Conservation (phyloP, 2,329 filamentous ascomycete genomes). For the Anthostomella pinea region DNA sequence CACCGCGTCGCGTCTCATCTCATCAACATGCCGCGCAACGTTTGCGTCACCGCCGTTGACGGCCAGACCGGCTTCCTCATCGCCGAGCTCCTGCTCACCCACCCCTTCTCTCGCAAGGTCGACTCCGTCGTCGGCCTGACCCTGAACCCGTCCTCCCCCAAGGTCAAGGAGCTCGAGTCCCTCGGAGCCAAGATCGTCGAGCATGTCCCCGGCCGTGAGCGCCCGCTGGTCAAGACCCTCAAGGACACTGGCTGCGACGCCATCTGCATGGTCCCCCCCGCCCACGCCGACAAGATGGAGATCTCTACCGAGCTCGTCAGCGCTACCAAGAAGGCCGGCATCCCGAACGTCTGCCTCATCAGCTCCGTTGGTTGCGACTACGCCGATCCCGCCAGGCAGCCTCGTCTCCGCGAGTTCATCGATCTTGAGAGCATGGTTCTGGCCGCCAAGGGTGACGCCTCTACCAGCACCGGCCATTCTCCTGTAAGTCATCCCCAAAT, state of each 20-base stretch:
- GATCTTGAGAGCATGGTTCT: conserved; percentile 45
- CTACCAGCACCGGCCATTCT: conserved; percentile 37
- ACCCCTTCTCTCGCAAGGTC: conserved; percentile 42
- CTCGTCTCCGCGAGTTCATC: conserved; percentile 48
- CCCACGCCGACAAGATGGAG: conserved; percentile 44
- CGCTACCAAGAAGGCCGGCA: conserved; percentile 42
- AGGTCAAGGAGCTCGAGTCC: conserved; percentile 38
- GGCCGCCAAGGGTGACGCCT: conserved; percentile 41
- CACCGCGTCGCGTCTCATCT: too few relatives aligned
- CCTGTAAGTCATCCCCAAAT: too few relatives aligned
- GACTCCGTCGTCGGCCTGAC: conserved; percentile 40
- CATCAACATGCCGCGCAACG: conserved; percentile 42
- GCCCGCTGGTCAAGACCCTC: conserved; percentile 37
- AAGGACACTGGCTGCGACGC: conserved; percentile 44
- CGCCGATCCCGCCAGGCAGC: conserved; percentile 46
- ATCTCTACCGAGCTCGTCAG: conserved; percentile 43
- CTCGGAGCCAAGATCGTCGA: conserved; percentile 42
- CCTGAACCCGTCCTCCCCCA: conserved; percentile 36
- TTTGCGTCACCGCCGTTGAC: conserved; percentile 47
- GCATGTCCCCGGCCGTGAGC: conserved; percentile 40
- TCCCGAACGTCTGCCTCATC: conserved; percentile 46
- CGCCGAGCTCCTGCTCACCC: conserved; percentile 45
- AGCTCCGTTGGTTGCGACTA: conserved; percentile 49
- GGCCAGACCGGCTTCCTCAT: conserved; percentile 51
- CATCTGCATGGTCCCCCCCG: conserved; percentile 47